Evolutionary conservation across 768 basidiomycete genomes (phyloP).

Genomic region (Ramaria sp.): DNA sequence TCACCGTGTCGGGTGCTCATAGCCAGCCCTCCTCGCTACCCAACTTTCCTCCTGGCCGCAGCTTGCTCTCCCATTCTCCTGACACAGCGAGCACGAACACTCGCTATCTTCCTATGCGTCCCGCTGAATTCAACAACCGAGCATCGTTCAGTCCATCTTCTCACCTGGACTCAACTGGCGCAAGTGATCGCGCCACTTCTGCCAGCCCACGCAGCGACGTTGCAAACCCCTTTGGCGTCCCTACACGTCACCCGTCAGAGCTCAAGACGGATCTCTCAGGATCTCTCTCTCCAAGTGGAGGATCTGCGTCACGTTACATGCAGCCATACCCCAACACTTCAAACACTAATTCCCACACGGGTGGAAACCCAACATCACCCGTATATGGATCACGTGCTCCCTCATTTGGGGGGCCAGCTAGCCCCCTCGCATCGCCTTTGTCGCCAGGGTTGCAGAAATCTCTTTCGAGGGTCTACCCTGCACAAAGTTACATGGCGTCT

Average conservation of each 20-base stretch:
- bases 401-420: constrained; percentile 26
- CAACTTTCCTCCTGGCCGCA: constrained; percentile 45
- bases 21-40: constrained; percentile 70
- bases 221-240: background rate
- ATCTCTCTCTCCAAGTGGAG: background rate
- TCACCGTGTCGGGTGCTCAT: constrained; percentile 18
- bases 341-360: background rate
- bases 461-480: background rate
- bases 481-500: background rate
- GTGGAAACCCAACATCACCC: background rate
- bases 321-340: background rate
- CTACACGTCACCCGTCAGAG: background rate
- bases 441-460: constrained; percentile 28
- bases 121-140: background rate
- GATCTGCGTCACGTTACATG: background rate
- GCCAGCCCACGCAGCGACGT: constrained; percentile 8
- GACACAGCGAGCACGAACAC: constrained; percentile 1
- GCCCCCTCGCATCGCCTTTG: constrained; percentile 39
- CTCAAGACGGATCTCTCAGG: background rate
- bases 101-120: constrained; percentile 7
- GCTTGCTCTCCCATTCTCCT: constrained; percentile 5
- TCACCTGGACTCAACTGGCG: constrained; percentile 3
- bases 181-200: constrained; percentile 8
- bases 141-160: background rate
- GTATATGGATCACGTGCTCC: constrained; percentile 25